A percentile compares a stretch with the other conserved stretches of the same genome.
phyloP scores from a whole-genome alignment of 2,329 filamentous ascomycete species.

The Diplodia intermedia region DNA sequence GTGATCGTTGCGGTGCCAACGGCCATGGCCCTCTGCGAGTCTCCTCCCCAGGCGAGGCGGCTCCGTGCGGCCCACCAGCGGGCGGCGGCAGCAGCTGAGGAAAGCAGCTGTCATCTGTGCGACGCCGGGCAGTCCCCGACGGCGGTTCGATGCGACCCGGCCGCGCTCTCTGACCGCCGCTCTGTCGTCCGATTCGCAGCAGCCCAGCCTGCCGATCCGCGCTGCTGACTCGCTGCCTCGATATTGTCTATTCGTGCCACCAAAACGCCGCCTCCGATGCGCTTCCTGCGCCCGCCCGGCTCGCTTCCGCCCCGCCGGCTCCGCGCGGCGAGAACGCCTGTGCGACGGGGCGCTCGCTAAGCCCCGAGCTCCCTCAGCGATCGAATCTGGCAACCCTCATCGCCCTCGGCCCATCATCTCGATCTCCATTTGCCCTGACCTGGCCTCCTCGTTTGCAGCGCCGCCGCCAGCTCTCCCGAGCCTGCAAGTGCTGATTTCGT shows the following conservation, averaged over 20 bases:
- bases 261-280: neutral
- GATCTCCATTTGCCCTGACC: neutral
- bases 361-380: slow-evolving; percentile 7
- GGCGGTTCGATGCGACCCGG: slow-evolving; percentile 29
- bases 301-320: neutral
- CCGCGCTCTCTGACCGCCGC: slow-evolving; percentile 28
- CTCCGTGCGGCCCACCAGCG: slow-evolving; percentile 4
- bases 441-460: neutral
- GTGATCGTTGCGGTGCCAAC: slow-evolving; percentile 23
- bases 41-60: slow-evolving; percentile 16
- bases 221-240: slow-evolving; percentile 16
- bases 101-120: slow-evolving; percentile 18
- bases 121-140: slow-evolving; percentile 7
- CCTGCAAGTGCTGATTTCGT: slow-evolving; percentile 3
- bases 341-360: slow-evolving; percentile 14
- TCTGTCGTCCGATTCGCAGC: slow-evolving; percentile 27
- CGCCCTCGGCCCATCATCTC: neutral
- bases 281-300: neutral
- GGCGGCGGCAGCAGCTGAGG: neutral
- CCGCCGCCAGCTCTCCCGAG: neutral
- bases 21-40: neutral
- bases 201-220: slow-evolving; percentile 12
- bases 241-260: slow-evolving; percentile 14
- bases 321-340: slow-evolving; percentile 6
- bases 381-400: slow-evolving; percentile 11